phyloP scores from a whole-genome alignment of 148 eudicot species.

The Amaranthus hypochondriacus region DNA sequence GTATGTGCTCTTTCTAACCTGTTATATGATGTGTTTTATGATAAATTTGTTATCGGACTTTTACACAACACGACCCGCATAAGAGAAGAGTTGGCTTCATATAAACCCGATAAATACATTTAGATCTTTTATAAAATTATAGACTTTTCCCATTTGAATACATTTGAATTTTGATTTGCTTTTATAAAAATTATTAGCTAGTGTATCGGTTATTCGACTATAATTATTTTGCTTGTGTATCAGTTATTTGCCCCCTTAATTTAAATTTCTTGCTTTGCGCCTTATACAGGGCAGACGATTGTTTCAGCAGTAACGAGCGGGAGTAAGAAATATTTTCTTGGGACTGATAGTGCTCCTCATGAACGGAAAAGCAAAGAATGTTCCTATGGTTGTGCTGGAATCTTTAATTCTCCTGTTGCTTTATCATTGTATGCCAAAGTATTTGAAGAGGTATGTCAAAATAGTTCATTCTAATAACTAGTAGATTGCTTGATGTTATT shows the following conservation, averaged over 20 bases:
- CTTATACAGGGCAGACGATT: slow-evolving; percentile 58
- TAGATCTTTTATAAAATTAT: not conserved
- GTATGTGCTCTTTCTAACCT: slow-evolving; percentile 33
- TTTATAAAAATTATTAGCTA: no score
- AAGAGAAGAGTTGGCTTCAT: no score
- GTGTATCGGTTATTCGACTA: no score
- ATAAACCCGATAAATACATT: not conserved
- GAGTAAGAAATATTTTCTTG: slow-evolving; percentile 76
- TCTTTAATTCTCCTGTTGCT: slow-evolving; percentile 85
- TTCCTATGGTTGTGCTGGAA: slow-evolving; percentile 91
- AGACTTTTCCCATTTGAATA: no score
- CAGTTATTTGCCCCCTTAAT: no score
- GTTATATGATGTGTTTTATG: not conserved
- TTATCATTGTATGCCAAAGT: slow-evolving; percentile 78
- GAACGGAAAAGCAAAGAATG: slow-evolving; percentile 68
- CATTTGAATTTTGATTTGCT: no score
- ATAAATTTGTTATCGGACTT: no score
- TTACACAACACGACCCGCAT: no score
- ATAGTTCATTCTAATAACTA: not conserved
- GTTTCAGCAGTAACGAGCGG: slow-evolving; percentile 86
- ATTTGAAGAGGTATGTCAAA: slow-evolving; percentile 70
- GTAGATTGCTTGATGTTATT: not conserved
- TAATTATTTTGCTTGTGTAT: no score
- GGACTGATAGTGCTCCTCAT: slow-evolving; percentile 97
- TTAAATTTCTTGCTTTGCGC: no score